Evolutionary conservation across 129 eudicot species (phyloP).

Genomic region (Silybum marianum): DNA sequence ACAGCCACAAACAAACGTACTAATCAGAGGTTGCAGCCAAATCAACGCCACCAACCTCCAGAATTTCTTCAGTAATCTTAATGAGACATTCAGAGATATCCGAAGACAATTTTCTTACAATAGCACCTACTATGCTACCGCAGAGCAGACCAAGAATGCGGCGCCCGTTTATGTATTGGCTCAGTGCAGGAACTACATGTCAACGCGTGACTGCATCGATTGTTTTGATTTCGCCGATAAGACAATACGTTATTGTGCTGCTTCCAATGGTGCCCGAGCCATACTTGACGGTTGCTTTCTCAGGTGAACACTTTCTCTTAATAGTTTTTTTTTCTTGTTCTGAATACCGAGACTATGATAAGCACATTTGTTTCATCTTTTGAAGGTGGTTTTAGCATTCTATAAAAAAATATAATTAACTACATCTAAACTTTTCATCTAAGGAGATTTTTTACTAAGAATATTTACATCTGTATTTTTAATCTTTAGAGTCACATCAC

Average conservation of each 20-base stretch:
- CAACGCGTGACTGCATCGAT: slow-evolving; percentile 49
- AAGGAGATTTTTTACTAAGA: too few species aligned
- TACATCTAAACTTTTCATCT: too few species aligned
- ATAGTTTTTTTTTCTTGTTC: not conserved
- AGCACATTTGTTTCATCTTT: too few species aligned
- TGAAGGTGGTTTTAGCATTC: too few species aligned
- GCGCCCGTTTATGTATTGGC: slow-evolving; percentile 62
- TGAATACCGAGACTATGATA: not conserved
- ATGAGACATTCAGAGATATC: slow-evolving; percentile 49
- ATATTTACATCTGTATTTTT: too few species aligned
- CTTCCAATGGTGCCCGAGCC: slow-evolving; percentile 68
- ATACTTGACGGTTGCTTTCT: slow-evolving; percentile 76
- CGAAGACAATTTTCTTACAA: slow-evolving; percentile 39
- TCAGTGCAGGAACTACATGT: slow-evolving; percentile 71
- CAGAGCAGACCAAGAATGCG: slow-evolving; percentile 50
- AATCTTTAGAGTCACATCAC: too few species aligned
- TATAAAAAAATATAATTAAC: too few species aligned
- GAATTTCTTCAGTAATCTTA: slow-evolving; percentile 49
- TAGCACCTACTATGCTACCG: slow-evolving; percentile 50
- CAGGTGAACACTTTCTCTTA: slow-evolving; percentile 34
- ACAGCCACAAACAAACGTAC: slow-evolving; percentile 62
- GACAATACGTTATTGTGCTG: slow-evolving; percentile 54
- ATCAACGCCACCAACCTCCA: slow-evolving; percentile 43
- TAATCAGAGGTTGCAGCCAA: slow-evolving; percentile 56
- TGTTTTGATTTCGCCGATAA: slow-evolving; percentile 57